These are phyloP conservation scores for Falciphora oryzae DNA, from an alignment of 2,329 filamentous ascomycete species.

Conservation along the genomic window DNA sequence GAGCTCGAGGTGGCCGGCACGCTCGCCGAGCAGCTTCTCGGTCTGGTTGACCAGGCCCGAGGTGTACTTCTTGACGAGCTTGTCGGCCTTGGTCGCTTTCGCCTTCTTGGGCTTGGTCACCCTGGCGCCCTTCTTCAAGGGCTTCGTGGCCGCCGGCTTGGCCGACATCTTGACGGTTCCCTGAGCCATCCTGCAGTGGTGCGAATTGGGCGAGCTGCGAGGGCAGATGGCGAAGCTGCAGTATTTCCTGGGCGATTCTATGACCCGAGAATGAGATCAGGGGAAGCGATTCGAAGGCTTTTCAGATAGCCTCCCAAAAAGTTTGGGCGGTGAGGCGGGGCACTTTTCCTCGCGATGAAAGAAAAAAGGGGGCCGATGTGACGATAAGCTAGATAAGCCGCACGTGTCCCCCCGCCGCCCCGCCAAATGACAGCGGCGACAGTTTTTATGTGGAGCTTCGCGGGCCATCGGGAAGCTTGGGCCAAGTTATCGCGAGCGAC, in stretches of 20 bases:
- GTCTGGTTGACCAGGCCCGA: conserved; percentile 49
- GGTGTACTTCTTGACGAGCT: conserved; percentile 48
- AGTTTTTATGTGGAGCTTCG: neutral
- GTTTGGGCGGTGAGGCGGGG: neutral
- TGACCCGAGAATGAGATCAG: neutral
- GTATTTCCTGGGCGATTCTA: neutral
- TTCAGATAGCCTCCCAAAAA: neutral
- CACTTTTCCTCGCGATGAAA: neutral
- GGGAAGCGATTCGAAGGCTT: neutral
- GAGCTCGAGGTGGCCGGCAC: conserved; percentile 54
- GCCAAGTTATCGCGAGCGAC: neutral
- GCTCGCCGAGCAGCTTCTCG: conserved; percentile 52
- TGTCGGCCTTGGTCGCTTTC: conserved; percentile 39
- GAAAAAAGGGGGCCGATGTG: neutral
- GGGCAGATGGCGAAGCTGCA: neutral
- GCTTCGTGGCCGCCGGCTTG: conserved; percentile 31
- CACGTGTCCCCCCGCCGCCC: neutral
- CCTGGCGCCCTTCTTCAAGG: conserved; percentile 34
- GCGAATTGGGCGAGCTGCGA: neutral
- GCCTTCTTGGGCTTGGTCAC: conserved; percentile 43
- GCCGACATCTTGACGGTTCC: conserved; percentile 45
- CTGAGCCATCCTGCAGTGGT: conserved; percentile 41
- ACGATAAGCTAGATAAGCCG: neutral
- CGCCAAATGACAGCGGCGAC: neutral
- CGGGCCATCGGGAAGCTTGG: neutral